Percentiles rank a stretch among this genome's conserved stretches.
Conservation (phyloP, 2,329 filamentous ascomycete species). For the Nannizziopsis barbatae region DNA sequence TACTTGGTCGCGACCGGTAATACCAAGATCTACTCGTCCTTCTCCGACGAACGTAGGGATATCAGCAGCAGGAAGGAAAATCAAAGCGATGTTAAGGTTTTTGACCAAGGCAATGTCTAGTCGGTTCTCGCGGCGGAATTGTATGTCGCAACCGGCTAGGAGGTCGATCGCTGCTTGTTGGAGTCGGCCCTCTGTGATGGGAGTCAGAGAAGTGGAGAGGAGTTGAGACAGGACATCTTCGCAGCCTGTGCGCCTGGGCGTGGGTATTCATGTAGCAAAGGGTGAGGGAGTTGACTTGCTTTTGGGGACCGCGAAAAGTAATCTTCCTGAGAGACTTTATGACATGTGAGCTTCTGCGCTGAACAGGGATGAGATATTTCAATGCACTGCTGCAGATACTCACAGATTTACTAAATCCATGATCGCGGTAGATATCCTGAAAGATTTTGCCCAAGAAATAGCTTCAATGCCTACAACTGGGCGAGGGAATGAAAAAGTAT, state of each 20-base stretch:
- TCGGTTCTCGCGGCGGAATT: conserved; percentile 88
- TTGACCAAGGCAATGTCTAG: conserved; percentile 97
- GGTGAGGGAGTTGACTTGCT: conserved; percentile 49
- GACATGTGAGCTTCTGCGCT: conserved; percentile 20
- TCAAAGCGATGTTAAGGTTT: conserved; percentile 86
- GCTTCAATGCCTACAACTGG: not conserved
- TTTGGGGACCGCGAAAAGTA: conserved; percentile 96
- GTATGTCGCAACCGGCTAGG: conserved; percentile 85
- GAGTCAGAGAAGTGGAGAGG: conserved; percentile 15
- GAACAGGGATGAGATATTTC: not conserved
- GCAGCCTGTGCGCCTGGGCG: conserved; percentile 4
- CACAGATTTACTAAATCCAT: conserved; percentile 55
- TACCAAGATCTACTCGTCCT: conserved; percentile 84
- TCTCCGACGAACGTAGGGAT: conserved; percentile 97
- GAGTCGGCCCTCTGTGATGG: conserved; percentile 68
- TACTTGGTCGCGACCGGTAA: conserved; percentile 88
- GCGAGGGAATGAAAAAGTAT: not conserved
- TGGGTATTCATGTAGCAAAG: conserved; percentile 8
- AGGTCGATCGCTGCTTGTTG: conserved; percentile 81
- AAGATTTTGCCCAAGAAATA: not conserved
- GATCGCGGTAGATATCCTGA: conserved; percentile 1
- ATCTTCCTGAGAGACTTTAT: conserved; percentile 72
- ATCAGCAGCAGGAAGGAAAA: conserved; percentile 93
- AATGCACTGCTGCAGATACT: conserved; percentile 20
- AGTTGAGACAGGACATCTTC: conserved; percentile 9